Evolutionary conservation across 495 filamentous ascomycete species (phyloP).

Genomic region (Aspergillus bertholletiae): DNA sequence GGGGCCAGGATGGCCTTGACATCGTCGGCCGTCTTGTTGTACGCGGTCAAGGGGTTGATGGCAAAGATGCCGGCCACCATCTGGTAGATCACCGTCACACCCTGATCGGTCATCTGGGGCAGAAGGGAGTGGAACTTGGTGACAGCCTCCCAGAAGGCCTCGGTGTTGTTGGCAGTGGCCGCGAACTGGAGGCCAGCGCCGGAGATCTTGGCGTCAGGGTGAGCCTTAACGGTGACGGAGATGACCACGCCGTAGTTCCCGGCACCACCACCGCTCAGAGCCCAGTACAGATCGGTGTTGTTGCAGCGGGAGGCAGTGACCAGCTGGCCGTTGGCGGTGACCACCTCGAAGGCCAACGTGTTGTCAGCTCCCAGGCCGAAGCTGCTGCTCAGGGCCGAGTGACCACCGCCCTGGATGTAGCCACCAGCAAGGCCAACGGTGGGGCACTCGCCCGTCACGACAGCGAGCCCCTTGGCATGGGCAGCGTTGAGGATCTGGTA

Average conservation of each 20-base stretch:
- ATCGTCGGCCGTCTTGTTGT: slow-evolving; percentile 27
- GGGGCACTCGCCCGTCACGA: slow-evolving; percentile 37
- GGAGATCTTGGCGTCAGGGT: slow-evolving; percentile 35
- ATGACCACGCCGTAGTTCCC: slow-evolving; percentile 62
- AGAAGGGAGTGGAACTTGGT: slow-evolving; percentile 41
- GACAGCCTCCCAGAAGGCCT: slow-evolving; percentile 44
- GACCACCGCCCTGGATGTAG: slow-evolving; percentile 61
- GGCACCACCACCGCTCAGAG: slow-evolving; percentile 62
- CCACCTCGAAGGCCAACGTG: slow-evolving; percentile 59
- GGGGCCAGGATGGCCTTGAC: slow-evolving; percentile 27
- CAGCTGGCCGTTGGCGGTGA: slow-evolving; percentile 51
- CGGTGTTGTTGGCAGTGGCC: slow-evolving; percentile 21
- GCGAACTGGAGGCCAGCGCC: slow-evolving; percentile 30
- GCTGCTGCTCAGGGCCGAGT: slow-evolving; percentile 47
- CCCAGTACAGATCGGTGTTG: slow-evolving; percentile 65
- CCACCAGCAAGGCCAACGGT: slow-evolving; percentile 51
- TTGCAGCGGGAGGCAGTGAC: slow-evolving; percentile 49
- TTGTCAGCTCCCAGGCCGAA: slow-evolving; percentile 64
- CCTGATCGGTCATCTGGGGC: slow-evolving; percentile 47
- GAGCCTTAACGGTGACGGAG: slow-evolving; percentile 46
- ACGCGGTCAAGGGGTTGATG: slow-evolving; percentile 40
- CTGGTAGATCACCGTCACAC: slow-evolving; percentile 44
- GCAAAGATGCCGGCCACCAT: slow-evolving; percentile 44
- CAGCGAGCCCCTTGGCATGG: slow-evolving; percentile 21
- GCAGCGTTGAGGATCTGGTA: slow-evolving; percentile 48